These are phyloP conservation scores for Hypoxylon sp. DNA, from an alignment of 2,329 filamentous ascomycete species.

Conservation along the genomic window DNA sequence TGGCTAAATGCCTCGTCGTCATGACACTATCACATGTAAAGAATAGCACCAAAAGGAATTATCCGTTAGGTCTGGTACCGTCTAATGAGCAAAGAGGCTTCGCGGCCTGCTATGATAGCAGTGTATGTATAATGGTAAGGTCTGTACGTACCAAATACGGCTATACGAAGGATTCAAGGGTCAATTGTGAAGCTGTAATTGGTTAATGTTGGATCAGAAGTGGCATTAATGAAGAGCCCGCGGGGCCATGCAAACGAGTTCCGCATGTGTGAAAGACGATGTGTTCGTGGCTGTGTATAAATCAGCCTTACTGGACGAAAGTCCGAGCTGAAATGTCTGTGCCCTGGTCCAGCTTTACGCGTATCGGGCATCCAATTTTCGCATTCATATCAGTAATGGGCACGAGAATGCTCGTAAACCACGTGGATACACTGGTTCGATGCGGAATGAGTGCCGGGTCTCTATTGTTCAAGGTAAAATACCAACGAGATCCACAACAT, in stretches of 20 bases:
- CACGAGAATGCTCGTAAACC: constrained; percentile 4
- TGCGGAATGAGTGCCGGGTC: neutral
- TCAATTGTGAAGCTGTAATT: too few relatives aligned
- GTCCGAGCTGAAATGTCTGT: neutral
- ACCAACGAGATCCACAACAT: neutral
- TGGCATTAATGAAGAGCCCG: neutral
- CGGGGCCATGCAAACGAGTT: constrained; percentile 6
- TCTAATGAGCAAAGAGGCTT: constrained; percentile 8
- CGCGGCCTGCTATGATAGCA: constrained; percentile 15
- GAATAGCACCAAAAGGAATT: neutral
- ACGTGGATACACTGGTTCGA: neutral
- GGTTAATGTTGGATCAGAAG: neutral
- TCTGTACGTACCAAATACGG: neutral
- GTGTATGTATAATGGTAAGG: too few relatives aligned
- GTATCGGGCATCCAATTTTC: neutral
- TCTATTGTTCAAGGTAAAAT: neutral
- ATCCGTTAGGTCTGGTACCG: neutral
- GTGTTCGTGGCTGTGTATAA: constrained; percentile 20
- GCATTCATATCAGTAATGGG: neutral
- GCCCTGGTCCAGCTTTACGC: neutral
- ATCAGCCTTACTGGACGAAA: constrained; percentile 19
- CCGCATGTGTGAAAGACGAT: neutral
- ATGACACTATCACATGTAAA: constrained; percentile 24
- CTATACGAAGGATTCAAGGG: constrained; percentile 3
- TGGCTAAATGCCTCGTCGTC: neutral